phyloP scores from a whole-genome alignment of 2,329 filamentous ascomycete genomes.

The Pseudogymnoascus sp. region DNA sequence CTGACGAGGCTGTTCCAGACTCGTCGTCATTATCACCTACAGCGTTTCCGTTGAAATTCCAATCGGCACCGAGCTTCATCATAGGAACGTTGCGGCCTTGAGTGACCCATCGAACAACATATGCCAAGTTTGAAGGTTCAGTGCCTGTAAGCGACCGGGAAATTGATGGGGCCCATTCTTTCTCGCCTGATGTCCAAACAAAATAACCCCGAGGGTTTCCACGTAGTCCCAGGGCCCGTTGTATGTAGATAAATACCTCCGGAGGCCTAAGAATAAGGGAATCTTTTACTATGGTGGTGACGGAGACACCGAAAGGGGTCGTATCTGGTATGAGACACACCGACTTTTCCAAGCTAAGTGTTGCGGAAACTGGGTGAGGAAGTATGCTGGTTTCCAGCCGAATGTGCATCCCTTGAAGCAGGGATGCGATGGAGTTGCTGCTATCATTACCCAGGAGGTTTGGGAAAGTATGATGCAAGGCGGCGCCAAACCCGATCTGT shows the following conservation, averaged over 20 bases:
- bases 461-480: constrained; percentile 19
- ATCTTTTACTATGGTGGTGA: neutral
- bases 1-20: neutral
- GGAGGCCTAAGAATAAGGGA: neutral
- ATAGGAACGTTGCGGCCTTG: neutral
- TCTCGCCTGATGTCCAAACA: neutral
- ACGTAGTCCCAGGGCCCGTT: neutral
- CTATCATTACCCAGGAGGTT: constrained; percentile 21
- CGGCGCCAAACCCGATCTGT: neutral
- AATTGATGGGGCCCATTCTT: neutral
- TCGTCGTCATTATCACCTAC: neutral
- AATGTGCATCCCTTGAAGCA: neutral
- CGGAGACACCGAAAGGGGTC: neutral
- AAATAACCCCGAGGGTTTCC: neutral
- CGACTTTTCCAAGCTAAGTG: neutral
- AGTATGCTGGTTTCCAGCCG: neutral
- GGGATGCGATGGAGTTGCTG: constrained; percentile 21
- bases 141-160: neutral
- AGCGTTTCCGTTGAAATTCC: neutral
- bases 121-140: neutral
- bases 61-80: neutral
- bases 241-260: neutral
- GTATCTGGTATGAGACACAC: neutral
- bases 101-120: neutral
- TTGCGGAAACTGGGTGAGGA: neutral